Evolutionary conservation across 768 basidiomycete species (phyloP), one percentile per base, ranked within the genome.

Genomic region (Pisolithus marmoratus): DNA sequence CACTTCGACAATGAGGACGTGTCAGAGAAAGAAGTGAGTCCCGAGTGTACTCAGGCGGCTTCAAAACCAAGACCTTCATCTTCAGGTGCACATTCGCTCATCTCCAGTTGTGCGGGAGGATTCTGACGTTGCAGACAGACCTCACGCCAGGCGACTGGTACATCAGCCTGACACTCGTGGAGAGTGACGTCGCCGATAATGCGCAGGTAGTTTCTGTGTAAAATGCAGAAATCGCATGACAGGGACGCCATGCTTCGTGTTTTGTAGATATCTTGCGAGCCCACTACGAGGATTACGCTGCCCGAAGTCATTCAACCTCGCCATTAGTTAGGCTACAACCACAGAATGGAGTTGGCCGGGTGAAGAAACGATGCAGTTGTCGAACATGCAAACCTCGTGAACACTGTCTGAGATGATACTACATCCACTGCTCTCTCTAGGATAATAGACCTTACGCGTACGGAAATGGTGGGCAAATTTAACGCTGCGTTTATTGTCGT

Each of bases 401-500:
- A 63, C 9, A 73, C 74, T 9, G 74, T 80, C 29, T 80, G 85
- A 46, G 73, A 78, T 14, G 74, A 70, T 12, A 78, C 74, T 11
- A 87, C 81, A 0, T 77, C 79, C 20, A 80, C 79, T 46, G 84
- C 84, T 0, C 80, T 99, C 2, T 79, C 89, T 11, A 81, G 94
- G 15, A 83, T 92, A 31, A 94, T 99, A 2, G 94, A 99, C 69
- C 98, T 99, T 59, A 77, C 67, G 7, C 58, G 58, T 6, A n/a
- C n/a, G n/a, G n/a, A n/a, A 0, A 70, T 96, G 12, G 58, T 95
- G 41, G 96, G 96, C 0, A 96, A 99, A 68, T 99, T 97, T 69
- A 99, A 99, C 60, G 78, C 86, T 29, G 94, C 94, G 0, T 99
- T 99, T 69, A 92, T 99, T 67, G 79, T 99, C 52, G 80, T 82